Base-by-base conservation (phyloP, 164 flowering plant species). In the Amborella trichopoda region DNA sequence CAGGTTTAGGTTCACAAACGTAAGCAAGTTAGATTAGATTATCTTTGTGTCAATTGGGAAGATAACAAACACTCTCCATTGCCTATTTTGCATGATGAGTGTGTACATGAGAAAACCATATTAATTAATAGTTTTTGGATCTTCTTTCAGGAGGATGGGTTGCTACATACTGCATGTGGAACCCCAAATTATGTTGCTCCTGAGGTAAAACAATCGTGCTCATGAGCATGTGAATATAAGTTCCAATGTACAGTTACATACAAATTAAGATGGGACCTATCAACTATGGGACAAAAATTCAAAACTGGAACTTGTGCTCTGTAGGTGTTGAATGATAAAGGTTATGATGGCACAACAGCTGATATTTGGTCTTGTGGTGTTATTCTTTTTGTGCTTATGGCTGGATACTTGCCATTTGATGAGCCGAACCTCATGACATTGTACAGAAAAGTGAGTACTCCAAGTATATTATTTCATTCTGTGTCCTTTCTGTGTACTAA, bases 101-200 rank as follows among this genome's bases (percentile, higher is more conserved):
- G n/a, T n/a, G n/a, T n/a, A n/a, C n/a, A n/a, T n/a, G n/a, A n/a
- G n/a, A n/a, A n/a, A n/a, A n/a, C n/a, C n/a, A n/a, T n/a, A n/a
- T n/a, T n/a, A n/a, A n/a, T n/a, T n/a, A n/a, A n/a, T n/a, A n/a
- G n/a, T n/a, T n/a, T n/a, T n/a, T n/a, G n/a, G n/a, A n/a, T n/a
- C 16, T 38, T 38, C 41, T 21, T 68, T 43, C 57, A 89, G 97
- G 93, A 54, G 25, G 94, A 89, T 74, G 97, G 95, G 6, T 62
- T 89, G 48, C 83, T 84, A 56, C 97, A 84, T 54, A 89, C 97
- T 33, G 79, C 97, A 27, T 89, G 97, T 64, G 97, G 97, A 32
- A 84, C 97, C 5, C 97, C 97, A 39, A 89, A 89, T 62, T 90
- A 90, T 71, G 95, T 86, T 59, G 98, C 98, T 60, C 98, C 98